These are phyloP conservation scores for Knoxia roxburghii DNA, from an alignment of 257 asterid species.

Conservation along the genomic window DNA sequence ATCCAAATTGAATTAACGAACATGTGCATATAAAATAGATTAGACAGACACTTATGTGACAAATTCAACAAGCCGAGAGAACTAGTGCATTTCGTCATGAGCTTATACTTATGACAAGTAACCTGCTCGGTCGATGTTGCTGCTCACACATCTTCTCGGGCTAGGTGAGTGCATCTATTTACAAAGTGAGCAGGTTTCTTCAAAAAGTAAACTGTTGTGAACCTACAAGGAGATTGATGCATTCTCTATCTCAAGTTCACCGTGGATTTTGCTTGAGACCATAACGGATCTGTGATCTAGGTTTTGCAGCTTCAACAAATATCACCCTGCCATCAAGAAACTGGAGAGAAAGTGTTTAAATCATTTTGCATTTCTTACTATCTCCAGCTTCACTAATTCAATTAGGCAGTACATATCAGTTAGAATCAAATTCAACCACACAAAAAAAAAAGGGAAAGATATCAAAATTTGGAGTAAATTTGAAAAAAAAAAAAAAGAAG, in stretches of 20 bases:
- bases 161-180: neutral
- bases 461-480: neutral
- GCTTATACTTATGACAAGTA: neutral
- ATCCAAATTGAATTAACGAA: neutral
- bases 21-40: neutral
- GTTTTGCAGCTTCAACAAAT: constrained; percentile 68
- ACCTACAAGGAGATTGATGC: neutral
- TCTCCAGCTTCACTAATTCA: neutral
- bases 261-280: constrained; percentile 26
- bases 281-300: constrained; percentile 41
- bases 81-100: neutral
- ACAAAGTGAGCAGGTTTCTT: neutral
- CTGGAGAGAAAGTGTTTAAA: constrained; percentile 31
- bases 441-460: too few species aligned
- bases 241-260: constrained; percentile 2
- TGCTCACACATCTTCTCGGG: neutral
- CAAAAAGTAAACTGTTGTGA: constrained; percentile 2
- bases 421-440: neutral
- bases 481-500: neutral
- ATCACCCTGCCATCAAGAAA: constrained; percentile 85
- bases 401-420: neutral
- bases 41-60: neutral
- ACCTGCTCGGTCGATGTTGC: neutral
- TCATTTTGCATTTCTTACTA: too few species aligned
- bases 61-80: neutral